phyloP scores from a whole-genome alignment of 2,329 filamentous ascomycete genomes.

The Chalaropsis thielavioides region DNA sequence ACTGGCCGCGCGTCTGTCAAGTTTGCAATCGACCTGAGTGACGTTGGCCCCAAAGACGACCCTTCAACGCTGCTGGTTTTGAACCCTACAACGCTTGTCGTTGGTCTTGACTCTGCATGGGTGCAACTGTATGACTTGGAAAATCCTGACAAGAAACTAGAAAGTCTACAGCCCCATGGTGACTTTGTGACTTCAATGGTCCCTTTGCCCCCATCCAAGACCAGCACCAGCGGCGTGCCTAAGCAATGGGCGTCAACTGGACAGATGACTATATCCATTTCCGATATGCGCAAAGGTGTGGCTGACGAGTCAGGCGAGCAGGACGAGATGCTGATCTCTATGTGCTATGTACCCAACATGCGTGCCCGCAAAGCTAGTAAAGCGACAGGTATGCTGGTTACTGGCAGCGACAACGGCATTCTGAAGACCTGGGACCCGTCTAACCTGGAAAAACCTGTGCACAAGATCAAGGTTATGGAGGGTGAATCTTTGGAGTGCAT shows the following conservation, averaged over 20 bases:
- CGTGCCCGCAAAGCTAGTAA: conserved; percentile 45
- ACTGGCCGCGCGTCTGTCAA: conserved; percentile 65
- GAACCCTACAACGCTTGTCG: conserved; percentile 73
- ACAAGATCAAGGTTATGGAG: conserved; percentile 16
- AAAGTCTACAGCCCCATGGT: conserved; percentile 60
- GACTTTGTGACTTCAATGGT: conserved; percentile 87
- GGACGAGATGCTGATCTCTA: conserved; percentile 81
- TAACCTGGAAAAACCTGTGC: conserved; percentile 51
- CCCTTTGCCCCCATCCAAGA: conserved; percentile 61
- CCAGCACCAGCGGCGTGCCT: conserved; percentile 74
- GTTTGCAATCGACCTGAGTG: conserved; percentile 43
- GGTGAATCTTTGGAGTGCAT: conserved; percentile 54
- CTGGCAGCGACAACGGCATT: conserved; percentile 62
- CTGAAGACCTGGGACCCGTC: conserved; percentile 89
- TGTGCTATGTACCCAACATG: conserved; percentile 62
- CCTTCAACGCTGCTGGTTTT: conserved; percentile 68
- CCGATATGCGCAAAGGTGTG: conserved; percentile 74
- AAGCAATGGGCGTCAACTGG: conserved; percentile 95
- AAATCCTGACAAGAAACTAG: conserved; percentile 24
- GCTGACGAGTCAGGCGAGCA: conserved; percentile 85
- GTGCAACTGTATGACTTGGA: conserved; percentile 78
- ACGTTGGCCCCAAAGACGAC: conserved; percentile 41
- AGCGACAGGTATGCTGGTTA: conserved; percentile 61
- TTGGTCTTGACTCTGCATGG: conserved; percentile 80
- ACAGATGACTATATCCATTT: conserved; percentile 78